phyloP scores from a whole-genome alignment of 352 stramenopile genomes.

The Phytophthora quininea region DNA sequence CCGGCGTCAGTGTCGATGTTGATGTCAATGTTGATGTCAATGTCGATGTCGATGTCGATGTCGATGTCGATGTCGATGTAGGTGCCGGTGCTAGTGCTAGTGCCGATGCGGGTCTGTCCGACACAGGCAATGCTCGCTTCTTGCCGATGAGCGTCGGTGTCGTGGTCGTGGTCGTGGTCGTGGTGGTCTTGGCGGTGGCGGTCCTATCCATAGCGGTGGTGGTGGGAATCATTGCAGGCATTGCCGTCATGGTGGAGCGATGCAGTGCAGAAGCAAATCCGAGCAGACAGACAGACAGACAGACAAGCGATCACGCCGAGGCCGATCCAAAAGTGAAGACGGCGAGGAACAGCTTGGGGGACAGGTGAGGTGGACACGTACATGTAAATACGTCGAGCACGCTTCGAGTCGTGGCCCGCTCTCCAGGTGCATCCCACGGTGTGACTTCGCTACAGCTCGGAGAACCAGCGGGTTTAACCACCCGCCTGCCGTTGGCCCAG shows the following conservation, averaged over 20 bases:
- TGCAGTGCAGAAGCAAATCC: too few relatives aligned
- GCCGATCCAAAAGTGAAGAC: slow-evolving; percentile 11
- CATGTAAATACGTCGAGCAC: background rate
- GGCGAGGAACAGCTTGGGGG: background rate
- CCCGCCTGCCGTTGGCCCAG: background rate
- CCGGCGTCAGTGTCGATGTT: too few relatives aligned
- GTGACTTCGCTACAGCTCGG: background rate
- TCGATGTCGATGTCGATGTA: background rate
- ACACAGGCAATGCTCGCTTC: too few relatives aligned
- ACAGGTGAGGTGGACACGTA: background rate
- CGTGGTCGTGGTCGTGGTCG: background rate
- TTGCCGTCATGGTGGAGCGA: background rate
- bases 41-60: too few relatives aligned
- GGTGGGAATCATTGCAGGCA: background rate
- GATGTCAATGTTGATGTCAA: too few relatives aligned
- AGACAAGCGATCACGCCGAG: slow-evolving; percentile 8
- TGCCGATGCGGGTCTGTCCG: too few relatives aligned
- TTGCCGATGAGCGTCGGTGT: too few relatives aligned
- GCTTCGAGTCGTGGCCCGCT: background rate
- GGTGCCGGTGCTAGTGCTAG: too few relatives aligned
- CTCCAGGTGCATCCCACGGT: background rate
- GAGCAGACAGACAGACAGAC: too few relatives aligned
- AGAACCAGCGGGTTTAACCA: slow-evolving; percentile 3
- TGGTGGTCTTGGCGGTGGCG: background rate
- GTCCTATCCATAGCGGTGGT: background rate